Base-by-base conservation (phyloP, 352 stramenopile species). In the Globisporangium recalcitrans region DNA sequence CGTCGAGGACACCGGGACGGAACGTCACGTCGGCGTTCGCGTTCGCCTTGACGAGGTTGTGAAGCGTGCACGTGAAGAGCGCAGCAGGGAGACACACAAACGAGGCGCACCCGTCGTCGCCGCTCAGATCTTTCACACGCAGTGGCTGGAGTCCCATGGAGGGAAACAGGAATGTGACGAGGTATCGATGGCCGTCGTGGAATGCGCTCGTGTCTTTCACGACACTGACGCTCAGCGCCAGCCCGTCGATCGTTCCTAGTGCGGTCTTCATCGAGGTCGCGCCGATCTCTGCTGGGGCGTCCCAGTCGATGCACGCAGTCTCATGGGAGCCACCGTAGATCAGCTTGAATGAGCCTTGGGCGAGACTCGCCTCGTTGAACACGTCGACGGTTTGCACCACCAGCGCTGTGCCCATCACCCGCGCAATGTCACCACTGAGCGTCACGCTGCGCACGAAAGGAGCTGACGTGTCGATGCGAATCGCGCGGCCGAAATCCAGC, bases 321-420 rank as follows among this genome's bases (percentile, higher is more conserved):
- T 70, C 53, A 26, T 62, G 1, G 19, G 60, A 36, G 3, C 54
- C 60, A 4, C 69, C 75, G 47, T 92, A 92, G 6, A 71, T 51
- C 1, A 92, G 60, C 56, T 78, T 69, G 55, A 79, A 92, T 44
- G 80, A 67, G 0, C 83, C 80, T 48, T 84, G 69, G 0, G 51
- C 77, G 21, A 90, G 51, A 32, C 70, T 83, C 19, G 46, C 70
- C 8, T 58, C 53, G 22, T 85, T 83, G 55, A 87, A 84, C 1
- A 92, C 56, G 38, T 88, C 80, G 27, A 92, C 53, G 0, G 77
- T 88, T 40, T 92, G 83, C 1, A 82, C 27, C 0, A 57, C 58
- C 21, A 74, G 78, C 3, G 72, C 65, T 19, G 60, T 66, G 3
- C 64, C 75, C 38, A 84, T 70, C 4, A 72, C 69, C 0, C 69